phyloP scores from a whole-genome alignment of 352 stramenopile genomes.

The Globisporangium uncinulatum region DNA sequence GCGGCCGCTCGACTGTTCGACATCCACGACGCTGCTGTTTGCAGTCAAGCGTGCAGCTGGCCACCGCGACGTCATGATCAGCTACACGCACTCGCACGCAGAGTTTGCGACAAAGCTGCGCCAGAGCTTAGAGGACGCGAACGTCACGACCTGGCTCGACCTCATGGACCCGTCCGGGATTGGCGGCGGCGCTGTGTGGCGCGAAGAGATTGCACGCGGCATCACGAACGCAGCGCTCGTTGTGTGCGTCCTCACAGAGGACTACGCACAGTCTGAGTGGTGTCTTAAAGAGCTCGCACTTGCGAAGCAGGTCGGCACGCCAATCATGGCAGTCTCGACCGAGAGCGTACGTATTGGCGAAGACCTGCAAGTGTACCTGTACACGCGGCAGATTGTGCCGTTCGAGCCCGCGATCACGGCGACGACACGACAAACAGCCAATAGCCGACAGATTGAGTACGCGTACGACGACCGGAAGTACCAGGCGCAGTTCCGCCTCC shows the following conservation, averaged over 20 bases:
- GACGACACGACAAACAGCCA: conserved; percentile 41
- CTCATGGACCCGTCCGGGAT: conserved; percentile 85
- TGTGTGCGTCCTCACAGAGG: conserved; percentile 71
- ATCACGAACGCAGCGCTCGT: conserved; percentile 76
- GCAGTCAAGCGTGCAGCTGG: conserved; percentile 78
- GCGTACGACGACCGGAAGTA: conserved; percentile 71
- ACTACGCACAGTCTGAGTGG: conserved; percentile 78
- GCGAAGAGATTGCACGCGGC: conserved; percentile 72
- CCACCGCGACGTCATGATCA: conserved; percentile 83
- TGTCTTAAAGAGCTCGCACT: conserved; percentile 81
- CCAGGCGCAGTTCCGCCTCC: conserved; percentile 61
- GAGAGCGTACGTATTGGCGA: conserved; percentile 63
- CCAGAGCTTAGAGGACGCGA: conserved; percentile 56
- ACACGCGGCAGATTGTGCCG: conserved; percentile 75
- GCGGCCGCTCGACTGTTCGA: conserved; percentile 72
- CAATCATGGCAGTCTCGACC: conserved; percentile 68
- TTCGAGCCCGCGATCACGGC: conserved; percentile 65
- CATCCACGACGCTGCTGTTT: conserved; percentile 69
- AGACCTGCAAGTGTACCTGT: conserved; percentile 79
- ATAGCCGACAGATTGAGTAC: conserved; percentile 71
- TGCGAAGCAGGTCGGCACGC: conserved; percentile 75
- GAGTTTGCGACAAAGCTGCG: conserved; percentile 81
- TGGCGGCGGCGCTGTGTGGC: conserved; percentile 72
- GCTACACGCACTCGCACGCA: conserved; percentile 79
- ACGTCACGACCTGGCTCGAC: conserved; percentile 84